A percentile compares a stretch with the other conserved stretches of the same genome.
phyloP scores from a whole-genome alignment of 106 monocot genomes.

The Agapanthus africanus region DNA sequence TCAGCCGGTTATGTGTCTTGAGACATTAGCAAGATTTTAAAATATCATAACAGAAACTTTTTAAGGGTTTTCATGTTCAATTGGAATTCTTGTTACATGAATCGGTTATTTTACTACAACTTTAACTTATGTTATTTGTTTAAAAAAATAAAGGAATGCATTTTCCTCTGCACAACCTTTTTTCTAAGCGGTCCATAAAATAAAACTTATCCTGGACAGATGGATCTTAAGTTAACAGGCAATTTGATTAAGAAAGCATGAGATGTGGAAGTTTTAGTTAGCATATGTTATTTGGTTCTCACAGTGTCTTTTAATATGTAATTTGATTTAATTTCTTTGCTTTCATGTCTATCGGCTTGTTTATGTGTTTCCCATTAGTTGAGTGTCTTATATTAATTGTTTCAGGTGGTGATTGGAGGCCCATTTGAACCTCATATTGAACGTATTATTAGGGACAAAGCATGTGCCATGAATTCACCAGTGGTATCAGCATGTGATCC shows the following conservation, averaged over 20 bases:
- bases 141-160: too few species aligned
- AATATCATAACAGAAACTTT: too few species aligned
- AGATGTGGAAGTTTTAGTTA: neutral
- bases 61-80: too few species aligned
- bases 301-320: neutral
- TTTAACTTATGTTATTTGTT: too few species aligned
- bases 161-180: too few species aligned
- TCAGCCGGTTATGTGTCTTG: too few species aligned
- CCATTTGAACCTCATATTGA: constrained; percentile 69
- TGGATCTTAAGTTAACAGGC: neutral
- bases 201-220: too few species aligned
- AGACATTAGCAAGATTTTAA: too few species aligned
- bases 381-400: neutral
- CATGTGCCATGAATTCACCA: constrained; percentile 44
- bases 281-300: neutral
- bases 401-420: constrained; percentile 85
- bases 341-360: neutral
- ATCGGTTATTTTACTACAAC: too few species aligned
- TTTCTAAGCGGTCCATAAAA: too few species aligned
- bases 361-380: constrained; percentile 5
- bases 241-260: neutral
- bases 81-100: too few species aligned
- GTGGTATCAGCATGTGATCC: constrained; percentile 66
- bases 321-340: neutral
- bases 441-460: constrained; percentile 57